These are phyloP conservation scores for Paramecium tetraurelia DNA, from an alignment of 73 alveolate species.

Conservation along the genomic window DNA sequence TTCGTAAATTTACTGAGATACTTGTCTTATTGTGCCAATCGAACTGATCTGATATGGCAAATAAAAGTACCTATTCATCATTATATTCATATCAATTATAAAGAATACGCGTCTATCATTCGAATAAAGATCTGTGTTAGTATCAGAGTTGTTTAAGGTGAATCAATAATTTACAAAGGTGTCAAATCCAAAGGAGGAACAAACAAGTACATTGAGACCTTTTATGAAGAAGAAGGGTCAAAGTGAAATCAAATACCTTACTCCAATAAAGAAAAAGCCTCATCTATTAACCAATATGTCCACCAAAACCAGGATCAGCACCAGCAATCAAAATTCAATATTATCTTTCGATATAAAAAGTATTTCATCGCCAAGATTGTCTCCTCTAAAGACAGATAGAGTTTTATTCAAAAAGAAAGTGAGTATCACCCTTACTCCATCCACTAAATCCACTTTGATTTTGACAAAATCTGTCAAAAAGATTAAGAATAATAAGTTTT, in stretches of 20 bases:
- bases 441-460: not conserved
- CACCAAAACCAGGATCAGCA: not conserved
- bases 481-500: not conserved
- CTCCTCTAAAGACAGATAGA: not conserved
- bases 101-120: not conserved
- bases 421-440: not conserved
- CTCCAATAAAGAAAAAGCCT: not conserved
- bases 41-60: not conserved
- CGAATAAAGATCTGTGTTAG: not conserved
- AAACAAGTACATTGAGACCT: not conserved
- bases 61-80: not conserved
- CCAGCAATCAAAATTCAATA: not conserved
- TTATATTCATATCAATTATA: not conserved
- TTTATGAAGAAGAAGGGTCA: not conserved
- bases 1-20: slow-evolving; percentile 29
- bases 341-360: not conserved
- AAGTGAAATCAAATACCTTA: not conserved
- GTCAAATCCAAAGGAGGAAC: not conserved
- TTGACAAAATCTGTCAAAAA: not conserved
- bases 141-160: not conserved
- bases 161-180: not conserved
- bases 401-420: not conserved
- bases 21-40: not conserved
- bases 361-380: not conserved
- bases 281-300: not conserved